A percentile compares a stretch with the other conserved stretches of the same genome.
These are phyloP conservation scores for Colletotrichum lindemuthianum DNA, from an alignment of 2,329 filamentous ascomycete genomes.

Conservation along the genomic window DNA sequence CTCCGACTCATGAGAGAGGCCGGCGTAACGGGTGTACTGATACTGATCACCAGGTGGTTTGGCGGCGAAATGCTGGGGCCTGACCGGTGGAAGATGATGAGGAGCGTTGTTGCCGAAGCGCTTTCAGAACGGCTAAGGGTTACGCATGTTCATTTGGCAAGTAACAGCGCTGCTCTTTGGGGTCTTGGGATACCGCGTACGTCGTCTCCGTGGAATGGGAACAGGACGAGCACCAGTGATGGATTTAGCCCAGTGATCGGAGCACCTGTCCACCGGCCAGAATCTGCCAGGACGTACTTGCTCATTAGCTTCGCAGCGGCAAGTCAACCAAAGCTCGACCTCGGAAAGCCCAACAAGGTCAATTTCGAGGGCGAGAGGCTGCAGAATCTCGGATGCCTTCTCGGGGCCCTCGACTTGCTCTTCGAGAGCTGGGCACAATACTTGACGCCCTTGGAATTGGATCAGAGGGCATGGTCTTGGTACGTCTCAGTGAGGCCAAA, in stretches of 20 bases:
- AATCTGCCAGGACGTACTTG: constrained; percentile 71
- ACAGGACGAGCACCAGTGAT: constrained; percentile 31
- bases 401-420: constrained; percentile 77
- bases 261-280: constrained; percentile 79
- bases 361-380: constrained; percentile 68
- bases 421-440: constrained; percentile 79
- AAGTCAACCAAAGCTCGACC: constrained; percentile 22
- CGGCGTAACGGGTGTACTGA: constrained; percentile 60
- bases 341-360: constrained; percentile 19
- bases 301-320: constrained; percentile 62
- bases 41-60: constrained; percentile 71
- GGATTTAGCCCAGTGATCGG: constrained; percentile 53
- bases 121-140: constrained; percentile 61
- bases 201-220: constrained; percentile 42
- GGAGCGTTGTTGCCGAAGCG: constrained; percentile 64
- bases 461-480: constrained; percentile 83
- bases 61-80: constrained; percentile 70
- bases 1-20: constrained; percentile 63
- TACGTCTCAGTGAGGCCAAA: constrained; percentile 81
- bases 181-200: constrained; percentile 66
- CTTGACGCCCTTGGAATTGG: constrained; percentile 72
- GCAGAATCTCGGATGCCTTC: constrained; percentile 73
- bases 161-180: constrained; percentile 66
- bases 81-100: constrained; percentile 72
- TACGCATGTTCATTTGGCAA: constrained; percentile 17